Evolutionary conservation across 2,329 filamentous ascomycete species (phyloP).

Genomic region (Lachnum nothofagi): DNA sequence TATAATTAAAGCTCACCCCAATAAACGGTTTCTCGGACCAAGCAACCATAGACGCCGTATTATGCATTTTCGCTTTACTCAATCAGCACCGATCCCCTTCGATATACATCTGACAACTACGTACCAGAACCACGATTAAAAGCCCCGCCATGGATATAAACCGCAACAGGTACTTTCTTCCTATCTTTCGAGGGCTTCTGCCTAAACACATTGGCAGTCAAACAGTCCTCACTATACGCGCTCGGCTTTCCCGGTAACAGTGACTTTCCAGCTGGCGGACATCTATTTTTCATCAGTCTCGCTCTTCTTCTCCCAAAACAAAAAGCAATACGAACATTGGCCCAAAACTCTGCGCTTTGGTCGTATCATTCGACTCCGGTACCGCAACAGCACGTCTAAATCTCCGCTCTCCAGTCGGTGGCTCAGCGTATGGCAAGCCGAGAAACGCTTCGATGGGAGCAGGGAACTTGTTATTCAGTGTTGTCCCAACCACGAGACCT

Average conservation of each 20-base stretch:
- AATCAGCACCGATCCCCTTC: constrained; percentile 45
- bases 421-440: constrained; percentile 44
- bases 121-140: constrained; percentile 42
- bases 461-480: constrained; percentile 24
- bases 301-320: constrained; percentile 1
- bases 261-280: constrained; percentile 35
- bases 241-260: constrained; percentile 25
- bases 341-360: constrained; percentile 36
- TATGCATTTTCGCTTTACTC: constrained; percentile 45
- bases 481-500: constrained; percentile 31
- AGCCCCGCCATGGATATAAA: constrained; percentile 59
- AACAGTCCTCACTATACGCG: constrained; percentile 41
- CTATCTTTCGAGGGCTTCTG: constrained; percentile 25
- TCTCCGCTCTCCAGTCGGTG: constrained; percentile 41
- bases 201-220: constrained; percentile 46
- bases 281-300: constrained; percentile 21
- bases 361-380: constrained; percentile 20
- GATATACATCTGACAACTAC: constrained; percentile 38
- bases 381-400: constrained; percentile 36
- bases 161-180: constrained; percentile 41
- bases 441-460: constrained; percentile 39
- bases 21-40: constrained; percentile 50
- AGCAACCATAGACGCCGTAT: constrained; percentile 58
- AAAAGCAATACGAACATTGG: constrained; percentile 23
- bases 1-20: constrained; percentile 54